Conservation (phyloP, 148 eudicot species). For the Chenopodium formosanum region DNA sequence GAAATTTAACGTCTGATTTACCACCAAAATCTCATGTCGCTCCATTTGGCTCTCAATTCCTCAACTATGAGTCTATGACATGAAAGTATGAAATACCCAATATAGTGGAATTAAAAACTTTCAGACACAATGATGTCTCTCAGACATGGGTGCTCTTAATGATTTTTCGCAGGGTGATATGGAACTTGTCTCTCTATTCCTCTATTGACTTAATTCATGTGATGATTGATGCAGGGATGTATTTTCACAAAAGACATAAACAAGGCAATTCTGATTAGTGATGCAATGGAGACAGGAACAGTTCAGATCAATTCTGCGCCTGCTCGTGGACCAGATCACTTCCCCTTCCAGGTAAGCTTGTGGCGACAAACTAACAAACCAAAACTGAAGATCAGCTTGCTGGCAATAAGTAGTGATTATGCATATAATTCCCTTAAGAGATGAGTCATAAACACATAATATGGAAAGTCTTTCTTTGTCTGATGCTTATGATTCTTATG, state of each 20-base stretch:
- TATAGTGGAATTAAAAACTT: not conserved
- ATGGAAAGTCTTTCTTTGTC: not conserved
- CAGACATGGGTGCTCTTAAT: not conserved
- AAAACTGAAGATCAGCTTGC: not conserved
- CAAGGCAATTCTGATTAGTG: conserved; percentile 94
- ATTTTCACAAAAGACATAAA: conserved; percentile 89
- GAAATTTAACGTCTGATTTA: not conserved
- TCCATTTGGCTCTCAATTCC: not conserved
- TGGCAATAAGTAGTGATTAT: too few species aligned
- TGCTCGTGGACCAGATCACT: conserved; percentile 98
- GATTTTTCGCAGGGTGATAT: not conserved
- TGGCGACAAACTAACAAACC: not conserved
- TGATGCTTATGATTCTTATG: not conserved
- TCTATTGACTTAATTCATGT: not conserved
- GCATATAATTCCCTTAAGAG: not conserved
- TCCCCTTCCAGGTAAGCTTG: conserved; percentile 80
- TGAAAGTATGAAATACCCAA: not conserved
- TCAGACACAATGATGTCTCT: not conserved
- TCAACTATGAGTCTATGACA: not conserved
- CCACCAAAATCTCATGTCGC: not conserved
- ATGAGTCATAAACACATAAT: not conserved
- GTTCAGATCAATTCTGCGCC: conserved; percentile 98
- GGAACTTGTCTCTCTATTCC: not conserved
- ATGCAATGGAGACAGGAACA: conserved; percentile 96
- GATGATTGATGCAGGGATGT: conserved; percentile 59